A percentile compares a stretch with the other conserved stretches of the same genome.
Evolutionary conservation across 2,329 filamentous ascomycete genomes (phyloP).

Genomic region (Nigrospora osmanthi): DNA sequence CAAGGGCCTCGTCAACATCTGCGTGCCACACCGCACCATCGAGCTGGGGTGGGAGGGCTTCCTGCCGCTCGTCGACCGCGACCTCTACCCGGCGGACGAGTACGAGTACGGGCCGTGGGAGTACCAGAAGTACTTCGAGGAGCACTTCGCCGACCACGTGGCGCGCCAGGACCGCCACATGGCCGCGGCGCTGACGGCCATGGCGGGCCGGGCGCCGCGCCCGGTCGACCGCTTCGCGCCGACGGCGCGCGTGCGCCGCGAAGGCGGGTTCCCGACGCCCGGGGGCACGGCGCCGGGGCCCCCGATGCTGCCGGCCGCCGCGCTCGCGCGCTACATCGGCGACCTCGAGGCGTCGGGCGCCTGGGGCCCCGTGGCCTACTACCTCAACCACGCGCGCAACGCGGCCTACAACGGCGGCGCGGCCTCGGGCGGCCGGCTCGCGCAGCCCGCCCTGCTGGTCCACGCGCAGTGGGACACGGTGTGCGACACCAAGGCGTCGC

Average conservation of each 20-base stretch:
- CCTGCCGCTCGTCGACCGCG: constrained; percentile 28
- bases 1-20: constrained; percentile 15
- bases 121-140: constrained; percentile 18
- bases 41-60: constrained; percentile 30
- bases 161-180: not conserved
- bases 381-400: constrained; percentile 34
- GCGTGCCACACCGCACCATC: constrained; percentile 31
- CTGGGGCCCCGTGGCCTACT: constrained; percentile 18
- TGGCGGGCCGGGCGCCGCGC: not conserved
- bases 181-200: not conserved
- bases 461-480: constrained; percentile 28
- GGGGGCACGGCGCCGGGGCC: not conserved
- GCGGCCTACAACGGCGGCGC: constrained; percentile 22
- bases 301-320: constrained; percentile 2
- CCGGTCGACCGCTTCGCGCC: not conserved
- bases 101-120: constrained; percentile 25
- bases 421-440: constrained; percentile 22
- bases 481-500: constrained; percentile 24
- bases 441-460: constrained; percentile 23
- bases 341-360: constrained; percentile 31
- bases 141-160: constrained; percentile 12
- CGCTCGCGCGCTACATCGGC: constrained; percentile 5
- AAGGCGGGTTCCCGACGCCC: not conserved
- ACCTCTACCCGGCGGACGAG: constrained; percentile 34
- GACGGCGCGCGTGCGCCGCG: not conserved